Evolutionary conservation across 306 rosid genomes (phyloP).

Genomic region (Cucumis melo): DNA sequence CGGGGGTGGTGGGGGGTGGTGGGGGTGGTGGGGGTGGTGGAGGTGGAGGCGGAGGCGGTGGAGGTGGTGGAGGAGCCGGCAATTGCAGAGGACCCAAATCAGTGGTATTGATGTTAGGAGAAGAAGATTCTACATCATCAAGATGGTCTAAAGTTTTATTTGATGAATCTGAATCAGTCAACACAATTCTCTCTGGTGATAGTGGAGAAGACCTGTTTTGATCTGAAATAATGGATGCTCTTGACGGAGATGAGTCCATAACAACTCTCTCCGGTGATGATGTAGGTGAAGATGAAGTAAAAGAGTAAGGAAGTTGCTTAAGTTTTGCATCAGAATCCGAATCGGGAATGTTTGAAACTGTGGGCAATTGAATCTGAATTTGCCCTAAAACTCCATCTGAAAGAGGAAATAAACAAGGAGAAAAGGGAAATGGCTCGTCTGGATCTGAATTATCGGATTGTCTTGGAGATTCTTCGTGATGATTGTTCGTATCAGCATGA

Average conservation of each 20-base stretch:
- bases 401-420: slow-evolving; percentile 17
- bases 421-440: slow-evolving; percentile 15
- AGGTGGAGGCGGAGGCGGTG: slow-evolving; percentile 7
- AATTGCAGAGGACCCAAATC: not conserved
- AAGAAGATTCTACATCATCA: slow-evolving; percentile 4
- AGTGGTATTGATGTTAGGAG: not conserved
- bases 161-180: slow-evolving; percentile 16
- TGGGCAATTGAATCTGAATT: not conserved
- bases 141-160: not conserved
- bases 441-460: slow-evolving; percentile 3
- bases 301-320: not conserved
- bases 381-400: slow-evolving; percentile 15
- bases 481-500: not conserved
- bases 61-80: slow-evolving; percentile 17
- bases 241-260: slow-evolving; percentile 2
- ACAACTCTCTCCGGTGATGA: slow-evolving; percentile 4
- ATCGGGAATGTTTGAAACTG: slow-evolving; percentile 9
- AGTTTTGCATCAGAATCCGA: not conserved
- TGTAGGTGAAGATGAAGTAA: slow-evolving; percentile 7
- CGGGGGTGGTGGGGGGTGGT: not conserved
- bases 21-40: not conserved
- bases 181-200: slow-evolving; percentile 17
- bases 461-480: slow-evolving; percentile 3
- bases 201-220: not conserved
- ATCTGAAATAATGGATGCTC: slow-evolving; percentile 3